A percentile compares a stretch with the other conserved stretches of the same genome.
phyloP scores from a whole-genome alignment of 495 filamentous ascomycete genomes.

The Lophium mytilinum region DNA sequence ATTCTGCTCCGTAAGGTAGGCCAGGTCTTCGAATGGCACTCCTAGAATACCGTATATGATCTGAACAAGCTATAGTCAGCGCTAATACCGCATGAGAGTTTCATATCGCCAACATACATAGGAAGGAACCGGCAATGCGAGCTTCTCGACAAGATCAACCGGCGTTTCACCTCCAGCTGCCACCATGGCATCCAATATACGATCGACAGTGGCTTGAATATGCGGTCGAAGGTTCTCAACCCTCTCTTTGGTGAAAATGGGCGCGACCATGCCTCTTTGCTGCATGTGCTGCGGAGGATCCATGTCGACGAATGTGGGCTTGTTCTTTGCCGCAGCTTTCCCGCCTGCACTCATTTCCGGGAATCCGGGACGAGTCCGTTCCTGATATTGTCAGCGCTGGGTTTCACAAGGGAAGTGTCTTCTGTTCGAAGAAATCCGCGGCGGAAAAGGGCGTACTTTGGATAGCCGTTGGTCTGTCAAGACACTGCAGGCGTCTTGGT shows the following conservation, averaged over 20 bases:
- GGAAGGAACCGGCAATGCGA: constrained; percentile 38
- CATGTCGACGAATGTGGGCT: constrained; percentile 45
- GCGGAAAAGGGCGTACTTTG: neutral
- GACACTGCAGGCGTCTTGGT: constrained; percentile 38
- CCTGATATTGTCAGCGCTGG: constrained; percentile 8
- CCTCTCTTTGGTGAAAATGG: constrained; percentile 33
- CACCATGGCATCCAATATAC: constrained; percentile 34
- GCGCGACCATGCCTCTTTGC: constrained; percentile 38
- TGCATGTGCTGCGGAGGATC: constrained; percentile 39
- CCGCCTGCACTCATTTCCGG: constrained; percentile 38
- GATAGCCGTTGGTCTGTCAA: constrained; percentile 30
- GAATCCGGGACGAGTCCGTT: constrained; percentile 38
- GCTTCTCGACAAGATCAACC: constrained; percentile 38
- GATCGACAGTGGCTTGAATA: constrained; percentile 39
- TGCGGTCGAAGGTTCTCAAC: constrained; percentile 35
- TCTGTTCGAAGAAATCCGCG: too few relatives aligned
- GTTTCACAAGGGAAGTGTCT: neutral
- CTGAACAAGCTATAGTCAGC: constrained; percentile 9
- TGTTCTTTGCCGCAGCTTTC: constrained; percentile 36
- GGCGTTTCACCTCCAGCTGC: constrained; percentile 28
- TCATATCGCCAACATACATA: constrained; percentile 25
- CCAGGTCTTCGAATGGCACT: constrained; percentile 40
- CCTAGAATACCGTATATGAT: constrained; percentile 44
- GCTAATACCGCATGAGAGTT: neutral
- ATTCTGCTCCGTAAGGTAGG: constrained; percentile 36